Percentiles rank a stretch among this genome's conserved stretches.
Evolutionary conservation across 208 protist genomes (phyloP).

Genomic region (Wallacemonas sp.): DNA sequence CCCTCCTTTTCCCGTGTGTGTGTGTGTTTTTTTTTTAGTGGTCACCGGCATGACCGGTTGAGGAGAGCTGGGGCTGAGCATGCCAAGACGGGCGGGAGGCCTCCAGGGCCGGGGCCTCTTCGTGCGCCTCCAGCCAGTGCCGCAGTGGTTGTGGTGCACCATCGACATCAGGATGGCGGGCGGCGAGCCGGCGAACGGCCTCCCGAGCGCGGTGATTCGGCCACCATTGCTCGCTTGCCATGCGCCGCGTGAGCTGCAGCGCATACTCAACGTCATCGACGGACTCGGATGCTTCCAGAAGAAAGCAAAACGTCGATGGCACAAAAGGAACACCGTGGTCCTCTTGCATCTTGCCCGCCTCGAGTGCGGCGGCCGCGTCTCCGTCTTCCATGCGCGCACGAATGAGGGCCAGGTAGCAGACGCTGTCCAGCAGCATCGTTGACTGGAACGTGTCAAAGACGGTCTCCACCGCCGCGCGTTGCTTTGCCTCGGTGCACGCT

Average conservation of each 20-base stretch:
- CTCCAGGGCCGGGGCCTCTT: not conserved
- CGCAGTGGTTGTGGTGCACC: conserved; percentile 9
- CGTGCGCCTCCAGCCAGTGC: conserved; percentile 4
- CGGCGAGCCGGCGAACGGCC: conserved; percentile 34
- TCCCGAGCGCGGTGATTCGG: conserved; percentile 28
- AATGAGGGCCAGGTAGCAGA: conserved; percentile 81
- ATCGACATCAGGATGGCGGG: conserved; percentile 22
- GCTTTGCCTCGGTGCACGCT: conserved; percentile 52
- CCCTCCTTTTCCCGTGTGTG: not conserved
- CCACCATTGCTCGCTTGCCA: conserved; percentile 62
- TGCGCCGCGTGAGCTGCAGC: conserved; percentile 51
- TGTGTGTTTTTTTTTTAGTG: no score
- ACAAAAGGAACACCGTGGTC: conserved; percentile 60
- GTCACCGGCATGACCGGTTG: no score
- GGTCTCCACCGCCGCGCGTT: conserved; percentile 42
- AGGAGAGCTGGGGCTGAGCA: no score
- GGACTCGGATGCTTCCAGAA: conserved; percentile 58
- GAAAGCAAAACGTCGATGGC: conserved; percentile 64
- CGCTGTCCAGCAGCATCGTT: conserved; percentile 76
- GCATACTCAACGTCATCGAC: conserved; percentile 53
- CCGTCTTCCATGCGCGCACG: conserved; percentile 45
- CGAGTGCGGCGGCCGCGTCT: conserved; percentile 37
- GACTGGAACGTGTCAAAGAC: conserved; percentile 49
- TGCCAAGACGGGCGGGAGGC: not conserved
- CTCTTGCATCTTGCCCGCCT: conserved; percentile 55